Conservation (phyloP, 1,139 yeast genomes). For the Debaryomycetaceae sp. region DNA sequence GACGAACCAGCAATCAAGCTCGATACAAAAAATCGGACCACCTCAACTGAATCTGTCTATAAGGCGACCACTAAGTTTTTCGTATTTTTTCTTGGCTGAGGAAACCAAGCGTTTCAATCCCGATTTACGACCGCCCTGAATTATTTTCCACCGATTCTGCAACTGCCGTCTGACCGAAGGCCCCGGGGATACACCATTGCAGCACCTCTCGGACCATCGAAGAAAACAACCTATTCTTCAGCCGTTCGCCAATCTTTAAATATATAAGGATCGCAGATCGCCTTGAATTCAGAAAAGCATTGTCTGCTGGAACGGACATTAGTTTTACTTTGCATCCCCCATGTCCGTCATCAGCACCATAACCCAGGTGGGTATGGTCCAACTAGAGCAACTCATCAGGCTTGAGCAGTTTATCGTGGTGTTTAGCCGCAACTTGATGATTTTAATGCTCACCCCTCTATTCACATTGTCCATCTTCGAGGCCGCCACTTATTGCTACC, state of each 20-base stretch:
- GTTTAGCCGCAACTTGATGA: slow-evolving; percentile 8
- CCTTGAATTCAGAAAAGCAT: no score
- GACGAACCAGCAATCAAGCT: no score
- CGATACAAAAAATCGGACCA: no score
- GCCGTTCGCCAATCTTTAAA: no score
- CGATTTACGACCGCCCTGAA: not conserved
- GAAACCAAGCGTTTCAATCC: no score
- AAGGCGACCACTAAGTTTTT: not conserved
- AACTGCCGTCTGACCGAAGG: no score
- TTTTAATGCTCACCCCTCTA: slow-evolving; percentile 8
- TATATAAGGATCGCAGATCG: no score
- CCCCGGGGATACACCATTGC: no score
- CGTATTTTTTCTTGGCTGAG: slow-evolving; percentile 1
- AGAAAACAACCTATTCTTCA: no score
- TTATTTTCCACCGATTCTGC: slow-evolving; percentile 1
- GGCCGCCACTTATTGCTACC: slow-evolving; percentile 8
- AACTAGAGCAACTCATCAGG: slow-evolving; percentile 7
- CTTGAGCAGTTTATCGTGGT: slow-evolving; percentile 8
- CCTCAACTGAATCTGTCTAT: slow-evolving; percentile 1
- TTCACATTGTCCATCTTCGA: slow-evolving; percentile 8
- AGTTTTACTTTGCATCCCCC: no score
- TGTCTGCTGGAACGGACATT: no score
- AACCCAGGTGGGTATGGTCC: slow-evolving; percentile 4
- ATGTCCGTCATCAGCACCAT: slow-evolving; percentile 3
- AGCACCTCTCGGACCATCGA: no score